Evolutionary conservation across 768 basidiomycete genomes (phyloP), one percentile per base, ranked within the genome.

Genomic region (Krasilnikovozyma curviuscula): DNA sequence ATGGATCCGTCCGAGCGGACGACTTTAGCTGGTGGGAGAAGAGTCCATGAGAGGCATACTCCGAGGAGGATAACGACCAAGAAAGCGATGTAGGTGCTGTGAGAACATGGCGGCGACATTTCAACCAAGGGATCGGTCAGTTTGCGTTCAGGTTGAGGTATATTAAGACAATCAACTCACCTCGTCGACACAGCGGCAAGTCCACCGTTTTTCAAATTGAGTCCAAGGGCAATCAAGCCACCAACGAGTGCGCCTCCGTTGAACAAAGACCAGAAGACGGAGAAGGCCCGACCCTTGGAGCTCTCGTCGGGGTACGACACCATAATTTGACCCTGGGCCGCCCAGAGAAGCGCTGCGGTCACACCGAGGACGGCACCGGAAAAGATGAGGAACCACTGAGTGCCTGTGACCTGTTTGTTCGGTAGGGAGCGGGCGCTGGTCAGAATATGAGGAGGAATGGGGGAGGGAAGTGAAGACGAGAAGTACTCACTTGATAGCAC

Each of bases 211-310:
- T 54, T 60, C 57, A 74, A 76, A 58, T 83, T 83, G 55, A 73
- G 67, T 1, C 74, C 83, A 31, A 84, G 67, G 13, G 81, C 75
- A 28, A 84, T 79, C 8, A 77, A 68, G 5, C 80, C 73, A 27
- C 83, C 82, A 39, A 85, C 75, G 40, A 86, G 79, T 39, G 77
- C 77, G 42, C 70, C 70, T 43, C 66, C 59, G 52, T 70, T 64
- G 65, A 70, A 69, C 54, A 70, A 66, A 29, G 65, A 67, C 74
- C 74, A 74, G 61, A 75, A 75, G 41, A 75, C 53, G 28, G 65
- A 66, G 50, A 75, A 73, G 16, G 67, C 67, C 50, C 62, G 63
- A 13, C 74, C 74, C 55, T 75, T 75, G 56, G 74, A 70, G 44
- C 72, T 71, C 53, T 75, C 74, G 2, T 71, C 65, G 4, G 74